A percentile compares a stretch with the other conserved stretches of the same genome.
Evolutionary conservation across 805 yeast genomes (phyloP).

Genomic region (Candida hispaniensis): DNA sequence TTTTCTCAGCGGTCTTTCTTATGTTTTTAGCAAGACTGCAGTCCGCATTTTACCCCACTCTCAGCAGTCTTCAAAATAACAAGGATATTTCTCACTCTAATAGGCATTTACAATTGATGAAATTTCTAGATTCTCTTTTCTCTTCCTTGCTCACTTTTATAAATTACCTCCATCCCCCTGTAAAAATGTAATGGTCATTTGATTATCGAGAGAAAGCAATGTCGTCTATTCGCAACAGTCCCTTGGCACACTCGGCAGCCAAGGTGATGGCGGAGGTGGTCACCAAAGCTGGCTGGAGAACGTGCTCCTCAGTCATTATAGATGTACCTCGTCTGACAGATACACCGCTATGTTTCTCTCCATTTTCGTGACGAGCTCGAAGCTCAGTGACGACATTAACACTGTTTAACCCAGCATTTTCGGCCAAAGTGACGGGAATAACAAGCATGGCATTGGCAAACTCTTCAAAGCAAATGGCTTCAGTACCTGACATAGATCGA

Average conservation of each 20-base stretch:
- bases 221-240: constrained; percentile 93
- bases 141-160: too few species aligned
- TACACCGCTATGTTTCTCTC: constrained; percentile 90
- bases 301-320: constrained; percentile 87
- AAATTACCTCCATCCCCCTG: too few species aligned
- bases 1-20: constrained; percentile 64
- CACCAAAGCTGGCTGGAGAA: constrained; percentile 91
- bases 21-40: constrained; percentile 59
- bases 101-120: too few species aligned
- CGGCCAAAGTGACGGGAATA: constrained; percentile 88
- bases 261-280: constrained; percentile 87
- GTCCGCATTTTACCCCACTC: constrained; percentile 39
- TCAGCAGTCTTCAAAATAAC: background rate
- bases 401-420: constrained; percentile 88
- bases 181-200: too few species aligned
- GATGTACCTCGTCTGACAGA: constrained; percentile 91
- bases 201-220: constrained; percentile 75
- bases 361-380: constrained; percentile 81
- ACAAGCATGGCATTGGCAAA: constrained; percentile 87
- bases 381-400: constrained; percentile 85
- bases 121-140: too few species aligned
- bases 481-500: constrained; percentile 65
- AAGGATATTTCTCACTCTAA: too few species aligned
- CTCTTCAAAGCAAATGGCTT: constrained; percentile 83
- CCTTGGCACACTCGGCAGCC: constrained; percentile 94